phyloP scores from a whole-genome alignment of 306 rosid species.

The Prunus kanzakura region DNA sequence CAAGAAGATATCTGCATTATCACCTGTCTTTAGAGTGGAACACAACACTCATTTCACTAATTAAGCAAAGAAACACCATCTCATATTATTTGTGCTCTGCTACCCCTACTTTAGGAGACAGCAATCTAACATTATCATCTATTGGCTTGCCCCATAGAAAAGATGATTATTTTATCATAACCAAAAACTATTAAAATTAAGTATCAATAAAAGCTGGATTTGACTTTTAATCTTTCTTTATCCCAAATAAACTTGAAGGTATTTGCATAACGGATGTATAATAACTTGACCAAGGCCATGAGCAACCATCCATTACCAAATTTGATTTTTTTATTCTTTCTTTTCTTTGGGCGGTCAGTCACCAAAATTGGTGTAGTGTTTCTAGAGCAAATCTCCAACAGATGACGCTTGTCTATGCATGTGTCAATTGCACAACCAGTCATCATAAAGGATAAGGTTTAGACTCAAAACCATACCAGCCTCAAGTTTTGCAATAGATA shows the following conservation, averaged over 20 bases:
- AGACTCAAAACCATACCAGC: conserved; percentile 23
- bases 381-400: not conserved
- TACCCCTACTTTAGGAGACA: no score
- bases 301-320: no score
- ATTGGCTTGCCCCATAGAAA: not conserved
- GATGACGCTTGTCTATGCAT: not conserved
- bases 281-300: no score
- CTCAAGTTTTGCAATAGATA: conserved; percentile 27
- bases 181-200: not conserved
- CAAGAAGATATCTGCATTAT: no score
- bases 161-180: not conserved
- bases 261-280: no score
- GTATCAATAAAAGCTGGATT: not conserved
- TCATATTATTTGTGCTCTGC: not conserved
- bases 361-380: not conserved
- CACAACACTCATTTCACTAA: not conserved
- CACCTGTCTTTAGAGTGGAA: not conserved
- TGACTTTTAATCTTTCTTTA: not conserved
- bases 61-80: conserved; percentile 1
- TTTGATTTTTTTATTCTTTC: no score
- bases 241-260: not conserved
- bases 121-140: no score
- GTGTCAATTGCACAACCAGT: conserved; percentile 21
- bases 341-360: not conserved
- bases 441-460: conserved; percentile 44